Evolutionary conservation across 805 yeast genomes (phyloP).

Genomic region (Sugiyamaella lignohabitans): DNA sequence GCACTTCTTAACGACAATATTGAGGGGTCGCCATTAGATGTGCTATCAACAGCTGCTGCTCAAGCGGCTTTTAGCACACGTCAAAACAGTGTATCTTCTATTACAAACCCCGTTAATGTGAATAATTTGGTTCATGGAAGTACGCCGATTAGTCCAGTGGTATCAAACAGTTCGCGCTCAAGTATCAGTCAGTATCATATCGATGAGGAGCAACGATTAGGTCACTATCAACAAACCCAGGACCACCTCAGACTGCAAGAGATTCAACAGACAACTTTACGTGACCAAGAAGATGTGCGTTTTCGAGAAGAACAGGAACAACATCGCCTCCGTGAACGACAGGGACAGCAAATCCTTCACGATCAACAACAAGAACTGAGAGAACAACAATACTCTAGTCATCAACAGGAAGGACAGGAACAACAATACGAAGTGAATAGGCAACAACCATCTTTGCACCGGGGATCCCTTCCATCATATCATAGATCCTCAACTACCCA

Average conservation of each 20-base stretch:
- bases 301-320: no score
- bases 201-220: background rate
- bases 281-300: no score
- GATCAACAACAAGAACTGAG: background rate
- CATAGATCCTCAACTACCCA: background rate
- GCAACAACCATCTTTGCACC: background rate
- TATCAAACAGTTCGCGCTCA: background rate
- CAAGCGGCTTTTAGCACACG: conserved; percentile 6
- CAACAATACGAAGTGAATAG: background rate
- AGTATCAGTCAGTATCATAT: background rate
- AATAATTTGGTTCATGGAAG: conserved; percentile 13
- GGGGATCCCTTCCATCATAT: background rate
- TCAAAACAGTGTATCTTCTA: conserved; percentile 9
- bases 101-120: background rate
- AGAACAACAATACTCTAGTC: background rate
- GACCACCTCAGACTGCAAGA: conserved; percentile 1
- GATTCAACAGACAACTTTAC: background rate
- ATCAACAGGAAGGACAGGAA: background rate
- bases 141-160: background rate
- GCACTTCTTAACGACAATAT: conserved; percentile 21
- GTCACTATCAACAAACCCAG: conserved; percentile 5
- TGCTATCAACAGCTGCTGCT: conserved; percentile 6
- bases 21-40: conserved; percentile 9
- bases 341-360: background rate
- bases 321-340: no score